Percentiles rank a stretch among this genome's conserved stretches.
These are phyloP conservation scores for Aegilops speltoides DNA, from an alignment of 176 grass and related monocot genomes.

Conservation along the genomic window DNA sequence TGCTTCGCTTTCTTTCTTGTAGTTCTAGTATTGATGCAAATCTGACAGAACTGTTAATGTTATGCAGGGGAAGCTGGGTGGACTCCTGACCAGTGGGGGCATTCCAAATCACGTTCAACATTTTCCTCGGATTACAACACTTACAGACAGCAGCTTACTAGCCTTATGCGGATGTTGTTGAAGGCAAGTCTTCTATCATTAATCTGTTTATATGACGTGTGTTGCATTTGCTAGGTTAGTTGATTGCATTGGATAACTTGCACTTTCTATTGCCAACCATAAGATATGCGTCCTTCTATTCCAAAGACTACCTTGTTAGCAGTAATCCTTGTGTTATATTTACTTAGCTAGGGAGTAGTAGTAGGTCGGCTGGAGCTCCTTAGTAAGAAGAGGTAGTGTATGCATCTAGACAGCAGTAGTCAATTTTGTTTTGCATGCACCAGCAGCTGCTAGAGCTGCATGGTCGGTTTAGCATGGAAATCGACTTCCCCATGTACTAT, in stretches of 20 bases:
- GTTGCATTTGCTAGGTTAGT: neutral
- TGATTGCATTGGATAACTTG: neutral
- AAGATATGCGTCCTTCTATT: conserved; percentile 9
- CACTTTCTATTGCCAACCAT: neutral
- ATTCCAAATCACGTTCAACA: conserved; percentile 80
- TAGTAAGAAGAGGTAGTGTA: too few relatives aligned
- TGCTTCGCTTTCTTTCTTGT: neutral
- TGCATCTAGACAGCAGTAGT: too few relatives aligned
- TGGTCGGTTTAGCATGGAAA: too few relatives aligned
- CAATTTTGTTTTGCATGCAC: too few relatives aligned
- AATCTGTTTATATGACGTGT: conserved; percentile 7
- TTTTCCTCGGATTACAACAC: conserved; percentile 66
- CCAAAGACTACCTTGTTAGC: neutral
- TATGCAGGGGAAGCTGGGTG: conserved; percentile 89
- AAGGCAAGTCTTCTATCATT: conserved; percentile 64
- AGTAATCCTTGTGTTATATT: too few relatives aligned
- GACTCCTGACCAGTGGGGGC: conserved; percentile 94
- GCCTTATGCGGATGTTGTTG: conserved; percentile 72
- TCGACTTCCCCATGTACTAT: neutral
- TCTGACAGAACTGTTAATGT: conserved; percentile 30
- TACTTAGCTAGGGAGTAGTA: too few relatives aligned
- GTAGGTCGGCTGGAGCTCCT: too few relatives aligned
- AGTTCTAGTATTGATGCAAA: conserved; percentile 20
- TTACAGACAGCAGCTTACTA: conserved; percentile 73
- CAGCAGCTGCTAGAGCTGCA: too few relatives aligned